A percentile compares a stretch with the other conserved stretches of the same genome.
These are phyloP conservation scores for Kalmusia sp. DNA, from an alignment of 2,329 filamentous ascomycete genomes.

Conservation along the genomic window DNA sequence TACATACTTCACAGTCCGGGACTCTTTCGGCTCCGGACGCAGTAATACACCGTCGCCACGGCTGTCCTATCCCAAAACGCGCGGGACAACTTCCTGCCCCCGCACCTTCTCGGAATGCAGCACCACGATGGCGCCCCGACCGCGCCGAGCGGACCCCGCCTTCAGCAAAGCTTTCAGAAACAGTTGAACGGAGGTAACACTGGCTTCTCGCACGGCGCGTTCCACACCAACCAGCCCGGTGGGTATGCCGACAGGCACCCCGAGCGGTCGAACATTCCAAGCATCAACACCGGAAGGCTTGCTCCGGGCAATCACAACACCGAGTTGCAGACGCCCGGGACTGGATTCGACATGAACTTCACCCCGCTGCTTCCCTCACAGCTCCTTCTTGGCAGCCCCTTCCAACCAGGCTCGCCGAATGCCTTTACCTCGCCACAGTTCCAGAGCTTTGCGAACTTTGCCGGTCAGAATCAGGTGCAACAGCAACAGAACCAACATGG, in stretches of 20 bases:
- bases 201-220: conserved; percentile 91
- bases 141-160: conserved; percentile 63
- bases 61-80: conserved; percentile 78
- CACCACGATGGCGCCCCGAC: conserved; percentile 73
- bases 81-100: conserved; percentile 83
- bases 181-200: conserved; percentile 76
- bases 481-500: conserved; percentile 66
- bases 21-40: conserved; percentile 57
- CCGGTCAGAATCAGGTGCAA: conserved; percentile 63
- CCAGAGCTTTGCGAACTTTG: conserved; percentile 78
- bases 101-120: conserved; percentile 91
- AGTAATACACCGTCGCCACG: conserved; percentile 74
- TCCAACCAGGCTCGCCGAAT: conserved; percentile 91
- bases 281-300: conserved; percentile 85
- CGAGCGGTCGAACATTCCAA: conserved; percentile 83
- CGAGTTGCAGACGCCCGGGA: conserved; percentile 86
- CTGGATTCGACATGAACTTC: conserved; percentile 97
- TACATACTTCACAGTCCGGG: conserved; percentile 50
- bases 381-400: conserved; percentile 91
- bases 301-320: conserved; percentile 63
- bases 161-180: conserved; percentile 75
- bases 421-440: conserved; percentile 93
- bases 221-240: conserved; percentile 80
- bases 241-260: conserved; percentile 88
- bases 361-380: conserved; percentile 94